These are phyloP conservation scores for Gamsiella multidivaricata DNA, from an alignment of 192 early-diverging fungal genomes.

Conservation along the genomic window DNA sequence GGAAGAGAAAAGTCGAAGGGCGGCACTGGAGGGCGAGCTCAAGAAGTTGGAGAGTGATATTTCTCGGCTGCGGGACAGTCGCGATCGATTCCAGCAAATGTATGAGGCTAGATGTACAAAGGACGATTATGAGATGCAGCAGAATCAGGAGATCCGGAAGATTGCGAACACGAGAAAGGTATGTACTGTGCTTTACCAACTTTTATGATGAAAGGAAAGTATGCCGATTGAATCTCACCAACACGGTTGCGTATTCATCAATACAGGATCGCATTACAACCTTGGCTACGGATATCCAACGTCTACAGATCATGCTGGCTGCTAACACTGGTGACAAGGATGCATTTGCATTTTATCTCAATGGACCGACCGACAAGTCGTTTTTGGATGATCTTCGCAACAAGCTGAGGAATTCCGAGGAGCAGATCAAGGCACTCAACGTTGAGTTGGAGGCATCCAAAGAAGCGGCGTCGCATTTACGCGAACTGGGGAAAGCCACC, in stretches of 20 bases:
- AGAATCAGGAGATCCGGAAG: conserved; percentile 60
- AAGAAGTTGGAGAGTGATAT: conserved; percentile 49
- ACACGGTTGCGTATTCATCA: too few species aligned
- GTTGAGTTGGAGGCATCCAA: conserved; percentile 34
- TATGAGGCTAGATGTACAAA: conserved; percentile 50
- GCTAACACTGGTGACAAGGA: conserved; percentile 66
- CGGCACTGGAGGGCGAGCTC: conserved; percentile 36
- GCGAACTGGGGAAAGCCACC: conserved; percentile 20
- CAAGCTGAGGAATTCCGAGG: conserved; percentile 63
- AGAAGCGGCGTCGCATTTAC: conserved; percentile 23
- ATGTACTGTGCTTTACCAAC: neutral
- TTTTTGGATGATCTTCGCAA: conserved; percentile 67
- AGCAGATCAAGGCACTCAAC: conserved; percentile 48
- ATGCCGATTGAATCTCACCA: too few species aligned
- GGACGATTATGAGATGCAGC: conserved; percentile 53
- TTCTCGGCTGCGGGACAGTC: conserved; percentile 39
- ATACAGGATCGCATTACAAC: conserved; percentile 71
- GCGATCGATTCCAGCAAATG: conserved; percentile 52
- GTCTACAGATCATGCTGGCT: conserved; percentile 66
- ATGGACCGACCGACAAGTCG: conserved; percentile 56
- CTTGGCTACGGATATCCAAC: conserved; percentile 70
- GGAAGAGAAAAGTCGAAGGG: conserved; percentile 40
- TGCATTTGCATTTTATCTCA: conserved; percentile 66
- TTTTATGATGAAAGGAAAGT: neutral
- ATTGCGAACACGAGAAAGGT: conserved; percentile 60